Base-by-base conservation (phyloP, 2,329 filamentous ascomycete species). In the Blumeria graminis region DNA sequence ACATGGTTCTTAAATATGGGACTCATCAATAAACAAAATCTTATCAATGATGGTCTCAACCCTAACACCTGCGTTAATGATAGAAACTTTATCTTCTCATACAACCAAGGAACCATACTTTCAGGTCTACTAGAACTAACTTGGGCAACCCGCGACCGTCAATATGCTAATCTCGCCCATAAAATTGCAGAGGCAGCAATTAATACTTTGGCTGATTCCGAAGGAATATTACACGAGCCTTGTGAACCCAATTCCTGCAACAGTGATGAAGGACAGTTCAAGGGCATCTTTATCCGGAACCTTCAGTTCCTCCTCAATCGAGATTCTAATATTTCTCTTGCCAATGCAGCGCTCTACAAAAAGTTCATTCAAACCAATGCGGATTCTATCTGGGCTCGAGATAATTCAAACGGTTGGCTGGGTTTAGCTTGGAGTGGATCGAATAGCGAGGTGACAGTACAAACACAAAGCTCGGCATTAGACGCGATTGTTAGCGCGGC, bases 381-480 rank as follows among this genome's bases (percentile, higher is more conserved):
- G 9, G 69, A 81, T 59, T 75, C 74, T 50, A 78, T 86, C 57
- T 86, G 82, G 82, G 64, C 65, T 14, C 74, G 76, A 53, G 71
- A 79, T 64, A 72, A 79, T 32, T 70, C 76, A 57, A 62, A 66
- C 11, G 71, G 74, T 61, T 68, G 71, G 63, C 66, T 86, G 13
- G 79, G 82, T 16, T 69, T 81, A 1, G 69, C 76, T n/a, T 86
- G 82, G 82, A 71, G 74, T 0, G 82, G 81, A 0, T 80, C 81
- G 0, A 76, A 75, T 41, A 64, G 65, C 0, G 70, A 72, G 43
- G 74, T 72, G 1, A 71, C 72, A 61, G 77, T 80, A 1, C 72
- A 74, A 51, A 77, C 78, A 22, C 82, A 86, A 50, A 77, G 75
- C 63, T 28, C 22, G 22, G 22, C 22, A 28, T 28, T 28, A 28